A percentile compares a stretch with the other conserved stretches of the same genome.
Evolutionary conservation across 805 yeast genomes (phyloP).

Genomic region (Komagataella phaffii): DNA sequence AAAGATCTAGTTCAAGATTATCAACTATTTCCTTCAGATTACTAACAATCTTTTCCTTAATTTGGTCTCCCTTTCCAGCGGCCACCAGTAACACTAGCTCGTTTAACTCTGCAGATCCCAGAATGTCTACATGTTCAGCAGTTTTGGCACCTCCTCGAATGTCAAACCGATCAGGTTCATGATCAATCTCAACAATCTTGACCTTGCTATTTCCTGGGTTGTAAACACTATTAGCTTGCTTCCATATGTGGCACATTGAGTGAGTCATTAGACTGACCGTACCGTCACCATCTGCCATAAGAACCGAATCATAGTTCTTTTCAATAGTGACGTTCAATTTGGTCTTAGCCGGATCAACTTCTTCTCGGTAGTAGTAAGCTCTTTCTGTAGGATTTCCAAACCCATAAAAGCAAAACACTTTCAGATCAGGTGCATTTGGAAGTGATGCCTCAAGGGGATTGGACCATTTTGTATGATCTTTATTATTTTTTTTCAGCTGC

Average conservation of each 20-base stretch:
- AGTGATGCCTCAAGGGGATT: constrained; percentile 88
- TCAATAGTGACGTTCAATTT: constrained; percentile 65
- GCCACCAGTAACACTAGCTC: constrained; percentile 77
- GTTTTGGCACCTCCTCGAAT: constrained; percentile 95
- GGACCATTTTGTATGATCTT: constrained; percentile 75
- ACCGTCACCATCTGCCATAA: constrained; percentile 90
- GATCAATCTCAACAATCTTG: constrained; percentile 79
- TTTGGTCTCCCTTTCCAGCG: constrained; percentile 60
- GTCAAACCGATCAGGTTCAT: constrained; percentile 89
- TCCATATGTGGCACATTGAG: constrained; percentile 87
- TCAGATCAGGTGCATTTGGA: constrained; percentile 90
- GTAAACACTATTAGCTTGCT: constrained; percentile 45
- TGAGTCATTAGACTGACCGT: constrained; percentile 84
- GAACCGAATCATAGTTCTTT: constrained; percentile 48
- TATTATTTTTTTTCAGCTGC: constrained; percentile 53
- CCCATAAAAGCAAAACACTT: constrained; percentile 83
- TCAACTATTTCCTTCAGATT: constrained; percentile 49
- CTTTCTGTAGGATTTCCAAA: constrained; percentile 96
- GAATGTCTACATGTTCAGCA: constrained; percentile 94
- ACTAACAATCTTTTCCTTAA: constrained; percentile 47
- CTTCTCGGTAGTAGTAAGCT: constrained; percentile 75
- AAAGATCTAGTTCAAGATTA: constrained; percentile 23
- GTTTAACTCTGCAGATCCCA: constrained; percentile 87
- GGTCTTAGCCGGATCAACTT: constrained; percentile 32
- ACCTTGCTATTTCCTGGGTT: constrained; percentile 73